phyloP scores from a whole-genome alignment of 176 grass and related monocot species.

The Aegilops speltoides region DNA sequence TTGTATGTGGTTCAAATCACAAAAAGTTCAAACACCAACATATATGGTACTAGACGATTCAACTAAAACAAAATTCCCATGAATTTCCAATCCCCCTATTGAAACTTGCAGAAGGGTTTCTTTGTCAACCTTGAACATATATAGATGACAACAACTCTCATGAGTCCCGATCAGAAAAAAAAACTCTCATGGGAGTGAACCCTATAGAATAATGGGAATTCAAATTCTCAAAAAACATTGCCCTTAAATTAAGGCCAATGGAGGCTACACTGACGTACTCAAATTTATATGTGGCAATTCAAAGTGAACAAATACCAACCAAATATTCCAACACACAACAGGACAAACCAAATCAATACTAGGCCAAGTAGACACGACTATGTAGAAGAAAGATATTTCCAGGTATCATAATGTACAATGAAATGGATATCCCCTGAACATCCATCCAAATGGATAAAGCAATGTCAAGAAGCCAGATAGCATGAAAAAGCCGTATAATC shows the following conservation, averaged over 20 bases:
- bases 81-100: not conserved
- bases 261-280: not conserved
- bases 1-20: not conserved
- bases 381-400: not conserved
- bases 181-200: not conserved
- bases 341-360: not conserved
- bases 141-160: not conserved
- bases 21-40: too few species aligned
- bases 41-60: too few species aligned
- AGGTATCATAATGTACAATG: not conserved
- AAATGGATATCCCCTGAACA: not conserved
- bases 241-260: not conserved
- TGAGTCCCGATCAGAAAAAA: not conserved
- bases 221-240: not conserved
- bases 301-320: slow-evolving; percentile 2
- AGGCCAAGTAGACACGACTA: not conserved
- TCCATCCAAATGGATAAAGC: not conserved
- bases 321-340: slow-evolving; percentile 3
- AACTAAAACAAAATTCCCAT: not conserved
- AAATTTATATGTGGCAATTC: not conserved
- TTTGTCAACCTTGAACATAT: not conserved
- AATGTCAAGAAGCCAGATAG: slow-evolving; percentile 10
- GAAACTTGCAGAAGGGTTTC: not conserved
- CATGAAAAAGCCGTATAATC: not conserved
- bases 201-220: not conserved